Base-by-base conservation (phyloP, 2,329 filamentous ascomycete genomes). In the Ceratocystis variospora region DNA sequence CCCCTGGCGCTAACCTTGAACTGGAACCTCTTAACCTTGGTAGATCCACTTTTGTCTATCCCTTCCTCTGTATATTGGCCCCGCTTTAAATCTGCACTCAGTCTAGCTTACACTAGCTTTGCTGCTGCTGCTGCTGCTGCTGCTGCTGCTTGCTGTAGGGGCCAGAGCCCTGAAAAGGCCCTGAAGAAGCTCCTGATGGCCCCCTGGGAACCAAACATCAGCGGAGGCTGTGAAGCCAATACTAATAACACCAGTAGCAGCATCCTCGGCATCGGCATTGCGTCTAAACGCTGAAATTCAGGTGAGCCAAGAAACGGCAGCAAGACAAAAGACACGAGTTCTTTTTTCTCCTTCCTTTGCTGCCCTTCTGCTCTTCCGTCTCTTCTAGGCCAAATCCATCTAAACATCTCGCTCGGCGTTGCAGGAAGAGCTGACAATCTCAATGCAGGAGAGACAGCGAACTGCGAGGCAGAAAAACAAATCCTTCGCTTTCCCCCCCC, bases 1-100 rank as follows among this genome's bases (percentile, higher is more conserved):
- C 65, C 65, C 65, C 65, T 67, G 65, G 65, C 65, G 65, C 65
- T 67, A 67, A 64, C 22, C 53, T 53, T 2, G 17, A 57, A 65
- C 57, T 62, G 63, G 62, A 19, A 2, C 10, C 33, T 37, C 33
- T 10, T 10, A 37, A 37, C 41, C 59, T 28, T 57, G 19, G 15
- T 33, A 12, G 22, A 10, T 2, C 50, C 50, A 55, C 25, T 15
- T 28, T 31, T 55, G 10, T 28, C 22, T 25, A 3, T 12, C 19
- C 19, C 7, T 55, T 28, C 19, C n/a, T 48, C 45, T 48, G 17
- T 48, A 2, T 48, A 10, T 37, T 10, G 2, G 33, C 33, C 1
- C 33, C 33, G 12, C 10, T 37, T 37, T 37, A 37, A 12, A 12
- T 37, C 33, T 37, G 33, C 33, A 37, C 33, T 37, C 3, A 12